Evolutionary conservation across 768 basidiomycete species (phyloP), one percentile per base, ranked within the genome.

Genomic region (Leccinellum rugosiceps): DNA sequence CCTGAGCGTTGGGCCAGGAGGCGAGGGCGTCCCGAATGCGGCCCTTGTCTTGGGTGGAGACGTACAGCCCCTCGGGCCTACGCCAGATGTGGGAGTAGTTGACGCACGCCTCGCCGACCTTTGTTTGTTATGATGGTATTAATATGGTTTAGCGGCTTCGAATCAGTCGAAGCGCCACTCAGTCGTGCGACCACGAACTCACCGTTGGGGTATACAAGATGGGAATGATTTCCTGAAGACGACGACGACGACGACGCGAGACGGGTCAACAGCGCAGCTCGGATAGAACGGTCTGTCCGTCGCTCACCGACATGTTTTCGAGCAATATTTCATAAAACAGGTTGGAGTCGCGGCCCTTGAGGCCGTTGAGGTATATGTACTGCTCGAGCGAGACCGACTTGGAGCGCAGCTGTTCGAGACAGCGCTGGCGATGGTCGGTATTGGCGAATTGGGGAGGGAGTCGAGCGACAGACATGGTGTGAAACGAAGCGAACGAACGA

Each of bases 121-220:
- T n/a, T 23, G 11, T 44, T 31, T 31, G 31, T 11, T 3, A 10
- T 31, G 10, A 31, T 10, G 3, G 4, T 41, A 5, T 41, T 6
- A 19, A 4, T 19, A 19, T 11, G 41, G 17, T n/a, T 38, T n/a
- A 38, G 17, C 17, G 3, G 35, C 8, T 38, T 38, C 35, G 41
- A 19, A 0, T 23, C 44, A 13, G 17, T 2, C 6, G 41, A 7
- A n/a, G 41, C 25, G 25, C 7, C 11, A 23, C 11, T 25, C 21
- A 44, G 21, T 63, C 61, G 54, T 43, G 34, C 58, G 65, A 62
- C 57, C 11, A 15, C 23, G 13, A 44, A 52, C 68, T 62, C 48
- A 87, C 87, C 57, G 87, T 88, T 4, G 88, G 88, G 6, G 88
- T 90, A 71, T 90, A 90, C 25, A 90, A 72, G 58, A 90, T 81